Conservation (phyloP, 768 basidiomycete genomes). For the Lentinula raphanica region DNA sequence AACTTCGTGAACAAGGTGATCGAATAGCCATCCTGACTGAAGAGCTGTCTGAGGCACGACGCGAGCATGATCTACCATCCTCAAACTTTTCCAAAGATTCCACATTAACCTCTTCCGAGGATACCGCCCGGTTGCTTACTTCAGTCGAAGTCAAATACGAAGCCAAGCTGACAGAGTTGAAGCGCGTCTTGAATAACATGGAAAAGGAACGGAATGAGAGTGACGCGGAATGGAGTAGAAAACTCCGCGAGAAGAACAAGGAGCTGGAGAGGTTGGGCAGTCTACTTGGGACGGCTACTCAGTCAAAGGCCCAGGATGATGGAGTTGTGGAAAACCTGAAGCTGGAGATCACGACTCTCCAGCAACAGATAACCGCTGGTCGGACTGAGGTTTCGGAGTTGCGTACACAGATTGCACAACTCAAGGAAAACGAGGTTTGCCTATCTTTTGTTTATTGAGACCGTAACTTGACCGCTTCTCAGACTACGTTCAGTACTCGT, state of each 20-base stretch:
- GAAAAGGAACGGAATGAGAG: slow-evolving; percentile 85
- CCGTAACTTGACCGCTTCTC: background rate
- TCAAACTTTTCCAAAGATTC: slow-evolving; percentile 32
- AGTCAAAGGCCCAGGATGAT: slow-evolving; percentile 57
- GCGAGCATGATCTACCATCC: slow-evolving; percentile 42
- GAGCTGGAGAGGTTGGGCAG: slow-evolving; percentile 73
- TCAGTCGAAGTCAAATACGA: slow-evolving; percentile 77
- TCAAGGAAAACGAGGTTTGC: slow-evolving; percentile 61
- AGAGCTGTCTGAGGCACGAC: slow-evolving; percentile 59
- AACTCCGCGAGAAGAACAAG: slow-evolving; percentile 69
- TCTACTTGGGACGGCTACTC: slow-evolving; percentile 50
- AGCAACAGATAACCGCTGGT: slow-evolving; percentile 41
- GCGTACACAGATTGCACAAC: slow-evolving; percentile 39
- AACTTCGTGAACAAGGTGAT: slow-evolving; percentile 76
- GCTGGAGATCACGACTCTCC: slow-evolving; percentile 47
- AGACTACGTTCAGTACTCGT: slow-evolving; percentile 32
- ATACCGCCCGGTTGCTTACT: slow-evolving; percentile 67
- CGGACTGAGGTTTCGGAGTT: slow-evolving; percentile 54
- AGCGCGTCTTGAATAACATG: slow-evolving; percentile 49
- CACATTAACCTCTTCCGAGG: slow-evolving; percentile 47
- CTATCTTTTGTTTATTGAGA: background rate
- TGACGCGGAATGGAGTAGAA: slow-evolving; percentile 86
- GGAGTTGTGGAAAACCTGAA: slow-evolving; percentile 44
- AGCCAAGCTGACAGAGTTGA: slow-evolving; percentile 65
- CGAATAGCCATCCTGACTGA: slow-evolving; percentile 66